Percentiles rank a stretch among this genome's conserved stretches.
Evolutionary conservation across 2,329 filamentous ascomycete genomes (phyloP).

Genomic region (Davidsoniella australis): DNA sequence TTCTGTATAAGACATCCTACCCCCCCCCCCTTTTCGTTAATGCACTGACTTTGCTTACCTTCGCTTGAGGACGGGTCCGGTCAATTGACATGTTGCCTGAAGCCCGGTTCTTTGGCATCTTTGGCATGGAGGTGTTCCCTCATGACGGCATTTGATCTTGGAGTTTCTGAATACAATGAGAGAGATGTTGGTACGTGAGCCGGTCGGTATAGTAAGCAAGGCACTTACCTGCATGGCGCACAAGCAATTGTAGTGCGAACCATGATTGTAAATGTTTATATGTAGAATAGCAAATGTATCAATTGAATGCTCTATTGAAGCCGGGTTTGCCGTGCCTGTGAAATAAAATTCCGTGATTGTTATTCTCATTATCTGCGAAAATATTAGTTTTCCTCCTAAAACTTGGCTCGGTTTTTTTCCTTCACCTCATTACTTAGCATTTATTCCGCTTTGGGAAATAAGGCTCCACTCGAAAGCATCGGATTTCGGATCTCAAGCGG

Average conservation of each 20-base stretch:
- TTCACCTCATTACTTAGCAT: too few species aligned
- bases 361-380: too few species aligned
- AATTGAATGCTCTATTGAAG: too few species aligned
- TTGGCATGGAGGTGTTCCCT: slow-evolving; percentile 6
- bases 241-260: slow-evolving; percentile 10
- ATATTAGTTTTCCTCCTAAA: too few species aligned
- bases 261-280: neutral
- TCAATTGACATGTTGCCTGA: slow-evolving; percentile 5
- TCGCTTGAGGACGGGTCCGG: slow-evolving; percentile 2
- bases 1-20: too few species aligned
- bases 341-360: too few species aligned
- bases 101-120: slow-evolving; percentile 5
- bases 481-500: too few species aligned
- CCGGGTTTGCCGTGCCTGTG: too few species aligned
- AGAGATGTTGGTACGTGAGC: neutral
- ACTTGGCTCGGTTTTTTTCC: too few species aligned
- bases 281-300: neutral
- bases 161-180: slow-evolving; percentile 2
- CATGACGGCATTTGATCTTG: slow-evolving; percentile 11
- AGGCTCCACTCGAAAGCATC: too few species aligned
- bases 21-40: too few species aligned
- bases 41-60: slow-evolving; percentile 2
- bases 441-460: too few species aligned
- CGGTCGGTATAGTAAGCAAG: neutral
- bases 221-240: slow-evolving; percentile 7